Conservation (phyloP, 2,329 filamentous ascomycete genomes). For the Beauveria bassiana region DNA sequence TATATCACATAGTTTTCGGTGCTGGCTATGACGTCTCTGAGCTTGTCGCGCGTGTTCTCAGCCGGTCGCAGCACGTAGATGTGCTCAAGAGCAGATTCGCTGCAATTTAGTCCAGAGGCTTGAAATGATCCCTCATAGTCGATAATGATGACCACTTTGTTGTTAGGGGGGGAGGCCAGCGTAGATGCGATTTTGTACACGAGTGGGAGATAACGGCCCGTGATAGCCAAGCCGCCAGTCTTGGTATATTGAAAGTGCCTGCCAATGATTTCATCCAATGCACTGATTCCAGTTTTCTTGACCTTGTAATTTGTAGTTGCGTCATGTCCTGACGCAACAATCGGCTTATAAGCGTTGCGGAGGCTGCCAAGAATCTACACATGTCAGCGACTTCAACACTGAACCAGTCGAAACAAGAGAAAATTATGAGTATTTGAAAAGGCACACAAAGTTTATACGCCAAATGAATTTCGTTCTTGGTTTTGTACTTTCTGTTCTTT, state of each 20-base stretch:
- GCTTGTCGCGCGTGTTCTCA: conserved; percentile 19
- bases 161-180: conserved; percentile 39
- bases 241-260: conserved; percentile 42
- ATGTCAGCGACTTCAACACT: neutral
- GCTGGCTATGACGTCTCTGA: conserved; percentile 30
- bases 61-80: conserved; percentile 41
- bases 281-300: conserved; percentile 32
- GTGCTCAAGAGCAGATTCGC: conserved; percentile 35
- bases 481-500: neutral
- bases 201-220: conserved; percentile 46
- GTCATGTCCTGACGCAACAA: neutral
- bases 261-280: conserved; percentile 38
- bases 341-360: neutral
- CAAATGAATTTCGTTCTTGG: neutral
- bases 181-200: conserved; percentile 47
- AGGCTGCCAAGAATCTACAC: neutral
- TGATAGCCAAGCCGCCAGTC: conserved; percentile 39
- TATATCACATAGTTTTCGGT: conserved; percentile 45
- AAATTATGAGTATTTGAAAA: neutral
- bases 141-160: conserved; percentile 44
- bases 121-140: conserved; percentile 51
- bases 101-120: conserved; percentile 35
- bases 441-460: too few species aligned
- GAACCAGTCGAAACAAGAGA: neutral
- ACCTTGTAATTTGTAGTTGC: conserved; percentile 8